Conservation (phyloP, 768 basidiomycete species). For the Tylopilus vinaceipallidus region DNA sequence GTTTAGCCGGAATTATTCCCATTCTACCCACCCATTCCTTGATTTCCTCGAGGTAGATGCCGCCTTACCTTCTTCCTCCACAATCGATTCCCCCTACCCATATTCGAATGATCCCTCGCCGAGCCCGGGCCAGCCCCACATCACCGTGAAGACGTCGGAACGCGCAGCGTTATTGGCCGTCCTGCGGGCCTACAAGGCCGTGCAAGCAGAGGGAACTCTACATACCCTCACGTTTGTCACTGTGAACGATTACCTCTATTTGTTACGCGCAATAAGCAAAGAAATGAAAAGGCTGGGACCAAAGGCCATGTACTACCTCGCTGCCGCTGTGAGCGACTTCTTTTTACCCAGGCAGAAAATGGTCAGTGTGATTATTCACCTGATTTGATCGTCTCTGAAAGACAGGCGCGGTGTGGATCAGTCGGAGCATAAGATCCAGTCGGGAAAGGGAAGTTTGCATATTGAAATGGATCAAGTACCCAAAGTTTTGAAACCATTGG, state of each 20-base stretch:
- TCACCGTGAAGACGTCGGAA: constrained; percentile 67
- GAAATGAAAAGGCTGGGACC: constrained; percentile 70
- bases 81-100: constrained; percentile 18
- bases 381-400: not conserved
- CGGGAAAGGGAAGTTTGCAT: constrained; percentile 86
- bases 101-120: constrained; percentile 31
- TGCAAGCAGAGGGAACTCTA: constrained; percentile 69
- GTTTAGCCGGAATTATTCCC: constrained; percentile 96
- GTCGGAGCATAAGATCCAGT: constrained; percentile 99
- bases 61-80: constrained; percentile 17
- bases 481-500: constrained; percentile 90
- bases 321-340: constrained; percentile 97
- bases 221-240: constrained; percentile 90
- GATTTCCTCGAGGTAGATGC: constrained; percentile 80
- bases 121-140: constrained; percentile 38
- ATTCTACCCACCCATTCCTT: constrained; percentile 96
- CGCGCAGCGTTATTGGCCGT: constrained; percentile 67
- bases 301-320: constrained; percentile 90
- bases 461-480: constrained; percentile 99
- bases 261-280: constrained; percentile 78
- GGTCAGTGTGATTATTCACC: constrained; percentile 47
- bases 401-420: constrained; percentile 28
- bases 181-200: constrained; percentile 75
- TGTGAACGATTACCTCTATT: constrained; percentile 94
- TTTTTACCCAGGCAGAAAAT: constrained; percentile 90